phyloP scores from a whole-genome alignment of 345 rosid genomes.

The Salix caprea region DNA sequence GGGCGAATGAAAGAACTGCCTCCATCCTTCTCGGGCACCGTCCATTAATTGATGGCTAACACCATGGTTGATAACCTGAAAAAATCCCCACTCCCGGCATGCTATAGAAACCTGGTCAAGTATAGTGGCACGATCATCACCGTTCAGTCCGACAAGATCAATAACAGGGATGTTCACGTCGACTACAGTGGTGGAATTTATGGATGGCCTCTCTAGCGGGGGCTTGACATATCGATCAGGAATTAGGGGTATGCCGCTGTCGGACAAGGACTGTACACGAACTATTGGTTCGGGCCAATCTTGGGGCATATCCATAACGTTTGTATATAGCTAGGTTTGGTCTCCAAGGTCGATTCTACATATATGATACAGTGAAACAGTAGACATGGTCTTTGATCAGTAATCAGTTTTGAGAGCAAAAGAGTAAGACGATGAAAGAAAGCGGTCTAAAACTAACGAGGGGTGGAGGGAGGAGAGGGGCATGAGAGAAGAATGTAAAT shows the following conservation, averaged over 20 bases:
- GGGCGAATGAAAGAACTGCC: slow-evolving; percentile 73
- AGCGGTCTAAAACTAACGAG: neutral
- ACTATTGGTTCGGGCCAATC: slow-evolving; percentile 97
- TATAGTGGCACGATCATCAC: slow-evolving; percentile 16
- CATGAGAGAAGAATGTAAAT: neutral
- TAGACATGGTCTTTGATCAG: neutral
- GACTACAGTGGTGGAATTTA: neutral
- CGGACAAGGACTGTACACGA: slow-evolving; percentile 86
- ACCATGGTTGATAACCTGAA: slow-evolving; percentile 86
- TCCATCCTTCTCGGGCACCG: slow-evolving; percentile 54
- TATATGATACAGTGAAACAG: neutral
- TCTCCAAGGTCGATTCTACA: neutral
- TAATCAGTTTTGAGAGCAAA: neutral
- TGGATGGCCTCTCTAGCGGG: slow-evolving; percentile 48
- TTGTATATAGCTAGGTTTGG: neutral
- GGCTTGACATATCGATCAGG: slow-evolving; percentile 82
- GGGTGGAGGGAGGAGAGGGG: neutral
- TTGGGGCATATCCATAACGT: slow-evolving; percentile 38
- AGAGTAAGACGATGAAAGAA: neutral
- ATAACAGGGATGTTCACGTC: slow-evolving; percentile 65
- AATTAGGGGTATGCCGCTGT: slow-evolving; percentile 38
- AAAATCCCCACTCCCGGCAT: slow-evolving; percentile 86
- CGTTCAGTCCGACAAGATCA: slow-evolving; percentile 48
- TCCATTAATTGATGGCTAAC: slow-evolving; percentile 62
- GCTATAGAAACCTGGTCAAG: slow-evolving; percentile 41